Percentiles rank a stretch among this genome's conserved stretches.
phyloP scores from a whole-genome alignment of 805 yeast genomes.

The Yamadazyma endophytica region DNA sequence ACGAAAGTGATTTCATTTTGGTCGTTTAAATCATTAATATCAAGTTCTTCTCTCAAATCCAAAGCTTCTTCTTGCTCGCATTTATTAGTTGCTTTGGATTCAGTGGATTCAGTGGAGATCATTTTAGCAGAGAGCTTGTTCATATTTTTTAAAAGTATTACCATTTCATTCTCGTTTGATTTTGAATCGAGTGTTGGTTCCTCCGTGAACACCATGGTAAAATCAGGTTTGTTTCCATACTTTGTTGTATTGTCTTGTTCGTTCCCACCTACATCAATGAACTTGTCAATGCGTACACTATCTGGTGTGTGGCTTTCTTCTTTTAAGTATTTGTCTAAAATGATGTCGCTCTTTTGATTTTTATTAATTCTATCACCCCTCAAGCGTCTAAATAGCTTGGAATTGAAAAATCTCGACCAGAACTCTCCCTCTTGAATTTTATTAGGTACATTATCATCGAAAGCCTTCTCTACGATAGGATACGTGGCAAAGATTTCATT shows the following conservation, averaged over 20 bases:
- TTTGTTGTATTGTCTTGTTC: conserved; percentile 72
- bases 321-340: conserved; percentile 78
- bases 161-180: conserved; percentile 53
- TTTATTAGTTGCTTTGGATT: conserved; percentile 1
- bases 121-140: conserved; percentile 80
- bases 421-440: conserved; percentile 85
- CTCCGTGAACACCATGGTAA: conserved; percentile 69
- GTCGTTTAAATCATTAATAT: conserved; percentile 36
- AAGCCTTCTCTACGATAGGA: conserved; percentile 87
- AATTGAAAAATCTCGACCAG: conserved; percentile 94
- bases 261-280: conserved; percentile 78
- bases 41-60: conserved; percentile 27
- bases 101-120: conserved; percentile 31
- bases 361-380: conserved; percentile 80
- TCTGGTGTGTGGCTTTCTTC: no score
- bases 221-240: conserved; percentile 79
- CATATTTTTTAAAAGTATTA: conserved; percentile 80
- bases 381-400: conserved; percentile 78
- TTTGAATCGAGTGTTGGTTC: conserved; percentile 7
- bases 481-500: conserved; percentile 87
- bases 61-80: conserved; percentile 12
- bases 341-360: conserved; percentile 77
- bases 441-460: conserved; percentile 80
- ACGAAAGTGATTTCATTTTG: conserved; percentile 25
- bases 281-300: conserved; percentile 52